These are phyloP conservation scores for Puccinellia tenuiflora DNA, from an alignment of 176 grass and related monocot genomes.

Conservation along the genomic window DNA sequence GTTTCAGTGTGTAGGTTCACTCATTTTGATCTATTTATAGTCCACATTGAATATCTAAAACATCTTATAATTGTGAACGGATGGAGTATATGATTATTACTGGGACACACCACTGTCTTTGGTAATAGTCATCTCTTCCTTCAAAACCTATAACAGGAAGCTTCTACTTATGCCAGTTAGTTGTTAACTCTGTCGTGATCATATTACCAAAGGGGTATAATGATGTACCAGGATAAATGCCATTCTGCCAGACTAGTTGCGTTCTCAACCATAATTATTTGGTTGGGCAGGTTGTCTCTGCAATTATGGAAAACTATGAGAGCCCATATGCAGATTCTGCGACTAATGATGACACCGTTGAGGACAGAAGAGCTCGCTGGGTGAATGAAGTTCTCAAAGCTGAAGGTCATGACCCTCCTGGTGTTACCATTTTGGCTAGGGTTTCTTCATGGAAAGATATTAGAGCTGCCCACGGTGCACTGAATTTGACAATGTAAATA, in stretches of 20 bases:
- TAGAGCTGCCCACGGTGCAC: slow-evolving; percentile 34
- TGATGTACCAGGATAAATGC: neutral
- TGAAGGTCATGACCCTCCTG: slow-evolving; percentile 50
- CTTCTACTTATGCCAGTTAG: neutral
- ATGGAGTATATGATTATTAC: neutral
- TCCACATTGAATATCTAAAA: too few relatives aligned
- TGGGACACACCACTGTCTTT: neutral
- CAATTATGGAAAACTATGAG: slow-evolving; percentile 84
- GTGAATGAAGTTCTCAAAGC: slow-evolving; percentile 68
- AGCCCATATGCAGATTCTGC: slow-evolving; percentile 61
- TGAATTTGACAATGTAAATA: slow-evolving; percentile 52
- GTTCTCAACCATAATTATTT: slow-evolving; percentile 14
- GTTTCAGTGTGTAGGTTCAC: too few relatives aligned
- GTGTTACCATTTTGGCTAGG: slow-evolving; percentile 42
- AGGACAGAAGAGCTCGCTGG: slow-evolving; percentile 42
- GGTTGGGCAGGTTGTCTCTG: slow-evolving; percentile 71
- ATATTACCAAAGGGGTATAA: neutral
- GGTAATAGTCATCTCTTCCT: neutral
- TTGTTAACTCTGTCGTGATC: neutral
- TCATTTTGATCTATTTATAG: too few relatives aligned
- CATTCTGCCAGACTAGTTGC: neutral
- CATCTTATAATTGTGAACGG: too few relatives aligned
- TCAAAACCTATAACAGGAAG: neutral
- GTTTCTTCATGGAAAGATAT: slow-evolving; percentile 88
- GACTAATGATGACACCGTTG: slow-evolving; percentile 27